Evolutionary conservation across 2,329 filamentous ascomycete genomes (phyloP), one percentile per base, ranked within the genome.

Genomic region (Stachybotrys chartarum): DNA sequence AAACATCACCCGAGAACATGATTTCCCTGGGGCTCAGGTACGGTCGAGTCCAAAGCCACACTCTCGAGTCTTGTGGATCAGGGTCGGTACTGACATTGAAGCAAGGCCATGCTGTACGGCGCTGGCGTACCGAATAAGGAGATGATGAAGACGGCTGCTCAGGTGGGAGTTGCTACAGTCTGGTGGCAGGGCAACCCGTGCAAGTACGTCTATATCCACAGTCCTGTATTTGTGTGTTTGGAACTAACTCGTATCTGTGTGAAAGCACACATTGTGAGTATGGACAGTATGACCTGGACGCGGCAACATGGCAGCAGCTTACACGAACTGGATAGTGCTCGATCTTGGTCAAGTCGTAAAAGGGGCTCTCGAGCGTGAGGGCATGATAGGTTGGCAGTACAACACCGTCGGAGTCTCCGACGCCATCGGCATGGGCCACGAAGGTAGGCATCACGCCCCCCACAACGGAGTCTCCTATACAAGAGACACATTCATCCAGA

Each of bases 131-230:
- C 91, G 1, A 83, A 91, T 67, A 80, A 84, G 64, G 79, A 94
- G 55, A 84, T 86, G 66, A 96, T 97, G 90, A 92, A 93, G 74
- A 93, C 82, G 56, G 88, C 88, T 54, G 90, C 93, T 12, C 93
- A 97, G 60, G 89, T 97, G 30, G 93, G 93, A 56, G 84, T 97
- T 66, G 88, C 91, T 7, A 91, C 88, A 6, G 90, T 97, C 5
- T 97, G 92, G 92, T 97, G 92, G 92, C 91, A 97, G 73, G 93
- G 93, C 31, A 97, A 97, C 69, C 90, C 93, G 44, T 97, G 92
- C 84, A 96, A 96, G 86, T 90, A 72, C 74, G 86, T 80, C 16
- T 39, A 16, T 30, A 5, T 12, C 50, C 24, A 24, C 24, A 24
- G 4, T 24, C 24, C 24, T 24, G 4, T 24, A 14, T 50, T 7